Conservation (phyloP, 495 filamentous ascomycete species). For the Polyplosphaeria fusca region DNA sequence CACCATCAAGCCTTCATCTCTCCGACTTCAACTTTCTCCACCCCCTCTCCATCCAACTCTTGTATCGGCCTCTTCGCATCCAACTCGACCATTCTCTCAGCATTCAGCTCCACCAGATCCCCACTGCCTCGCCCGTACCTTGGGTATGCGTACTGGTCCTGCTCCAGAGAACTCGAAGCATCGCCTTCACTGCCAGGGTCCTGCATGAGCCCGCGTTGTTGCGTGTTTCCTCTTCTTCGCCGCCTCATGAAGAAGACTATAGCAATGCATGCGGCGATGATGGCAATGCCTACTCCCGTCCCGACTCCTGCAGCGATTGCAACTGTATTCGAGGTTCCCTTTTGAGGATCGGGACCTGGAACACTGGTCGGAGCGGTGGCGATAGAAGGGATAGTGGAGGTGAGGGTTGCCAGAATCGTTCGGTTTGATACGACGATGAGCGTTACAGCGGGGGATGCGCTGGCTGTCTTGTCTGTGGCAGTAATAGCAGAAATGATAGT, state of each 20-base stretch:
- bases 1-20: too few relatives aligned
- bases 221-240: not conserved
- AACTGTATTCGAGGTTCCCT: not conserved
- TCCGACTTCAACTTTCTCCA: too few relatives aligned
- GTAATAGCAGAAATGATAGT: not conserved
- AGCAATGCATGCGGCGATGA: not conserved
- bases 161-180: not conserved
- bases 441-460: not conserved
- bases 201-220: not conserved
- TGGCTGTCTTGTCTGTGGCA: not conserved
- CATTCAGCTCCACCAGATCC: not conserved
- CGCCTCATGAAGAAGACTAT: not conserved
- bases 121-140: not conserved
- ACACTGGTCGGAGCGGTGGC: not conserved
- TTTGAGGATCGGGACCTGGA: not conserved
- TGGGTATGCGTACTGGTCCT: not conserved
- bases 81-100: not conserved
- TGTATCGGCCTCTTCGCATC: not conserved
- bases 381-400: too few relatives aligned
- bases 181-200: not conserved
- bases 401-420: not conserved
- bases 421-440: not conserved
- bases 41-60: not conserved
- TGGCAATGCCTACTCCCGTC: not conserved
- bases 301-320: not conserved